These are phyloP conservation scores for Musa schizocarpa DNA, from an alignment of 176 grass and related monocot species.

Conservation along the genomic window DNA sequence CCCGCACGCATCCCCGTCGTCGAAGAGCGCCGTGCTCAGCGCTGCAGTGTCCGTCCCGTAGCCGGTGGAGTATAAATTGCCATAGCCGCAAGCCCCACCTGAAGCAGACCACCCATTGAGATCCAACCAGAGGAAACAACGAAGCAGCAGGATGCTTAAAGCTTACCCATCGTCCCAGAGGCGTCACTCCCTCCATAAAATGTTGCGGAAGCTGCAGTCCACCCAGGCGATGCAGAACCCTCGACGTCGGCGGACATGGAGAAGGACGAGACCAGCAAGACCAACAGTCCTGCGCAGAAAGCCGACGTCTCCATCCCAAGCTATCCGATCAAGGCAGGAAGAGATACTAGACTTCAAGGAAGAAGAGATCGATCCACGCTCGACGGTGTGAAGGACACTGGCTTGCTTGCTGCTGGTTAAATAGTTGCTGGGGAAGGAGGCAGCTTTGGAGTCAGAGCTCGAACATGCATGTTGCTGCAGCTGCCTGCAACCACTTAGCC, in stretches of 20 bases:
- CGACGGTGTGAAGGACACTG: background rate
- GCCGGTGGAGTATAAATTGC: background rate
- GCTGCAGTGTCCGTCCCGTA: slow-evolving; percentile 29
- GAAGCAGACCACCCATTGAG: background rate
- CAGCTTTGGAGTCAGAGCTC: background rate
- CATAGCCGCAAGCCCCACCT: slow-evolving; percentile 10
- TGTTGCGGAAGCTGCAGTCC: background rate
- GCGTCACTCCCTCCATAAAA: slow-evolving; percentile 4
- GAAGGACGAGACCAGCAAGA: background rate
- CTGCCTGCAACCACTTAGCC: too few species aligned
- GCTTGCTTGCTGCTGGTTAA: background rate
- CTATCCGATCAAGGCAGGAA: too few species aligned
- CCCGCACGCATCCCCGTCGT: slow-evolving; percentile 40
- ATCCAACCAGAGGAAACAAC: background rate
- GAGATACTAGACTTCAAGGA: too few species aligned
- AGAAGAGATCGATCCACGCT: background rate
- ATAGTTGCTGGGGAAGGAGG: background rate
- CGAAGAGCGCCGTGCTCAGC: slow-evolving; percentile 70
- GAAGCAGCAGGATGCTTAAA: background rate
- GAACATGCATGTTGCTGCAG: too few species aligned
- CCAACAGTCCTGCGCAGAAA: background rate
- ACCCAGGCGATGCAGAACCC: background rate
- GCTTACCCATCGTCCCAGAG: background rate
- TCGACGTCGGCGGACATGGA: background rate
- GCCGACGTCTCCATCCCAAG: too few species aligned